Evolutionary conservation across 23 red algal genomes (phyloP), one percentile per base, ranked within the genome.

Genomic region (Gracilaria vermiculophylla): DNA sequence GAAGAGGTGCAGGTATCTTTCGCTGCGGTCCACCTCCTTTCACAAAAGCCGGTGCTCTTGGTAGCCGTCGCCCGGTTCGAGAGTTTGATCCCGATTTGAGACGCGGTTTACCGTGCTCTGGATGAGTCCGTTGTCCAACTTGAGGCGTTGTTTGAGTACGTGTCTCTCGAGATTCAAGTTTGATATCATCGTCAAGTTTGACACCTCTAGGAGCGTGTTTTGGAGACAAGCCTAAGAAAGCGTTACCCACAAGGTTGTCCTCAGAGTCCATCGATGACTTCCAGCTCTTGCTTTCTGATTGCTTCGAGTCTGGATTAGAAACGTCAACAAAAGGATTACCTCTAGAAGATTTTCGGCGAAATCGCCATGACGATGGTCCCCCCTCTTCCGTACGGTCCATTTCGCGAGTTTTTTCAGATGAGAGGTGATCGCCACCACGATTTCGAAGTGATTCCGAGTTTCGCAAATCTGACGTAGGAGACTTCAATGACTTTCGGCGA

Each of bases 31-130:
- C 69, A 40, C 84, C 84, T 5, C 87, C 87, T 81, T 91, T 91
- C 36, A 91, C 73, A 53, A 91, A 91, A 2, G 87, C 87, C n/a
- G 87, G 87, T 25, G 87, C 87, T 44, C 87, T 69, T 15, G 87
- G 87, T 39, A 91, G 60, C 20, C 75, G 27, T 29, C 87, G 87
- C 27, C 74, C 67, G 23, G n/a, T 73, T 14, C 42, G 32, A 28
- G 67, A 44, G 28, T 40, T 73, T 47, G 42, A 47, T 73, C 67
- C 39, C 13, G 67, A 42, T 48, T 24, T 47, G 6, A 15, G 35
- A 31, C 67, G 43, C 5, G 81, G 20, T 48, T 49, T 85, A 0
- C 81, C 61, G 3, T 31, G 40, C 20, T 66, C 81, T 41, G 40
- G 0, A 31, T 82, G 53, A 69, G 41, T 23, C 0, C 43, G 71